Percentiles rank a stretch among this genome's conserved stretches.
phyloP scores from a whole-genome alignment of 2,329 filamentous ascomycete genomes.

The Colletotrichum endophyticum region DNA sequence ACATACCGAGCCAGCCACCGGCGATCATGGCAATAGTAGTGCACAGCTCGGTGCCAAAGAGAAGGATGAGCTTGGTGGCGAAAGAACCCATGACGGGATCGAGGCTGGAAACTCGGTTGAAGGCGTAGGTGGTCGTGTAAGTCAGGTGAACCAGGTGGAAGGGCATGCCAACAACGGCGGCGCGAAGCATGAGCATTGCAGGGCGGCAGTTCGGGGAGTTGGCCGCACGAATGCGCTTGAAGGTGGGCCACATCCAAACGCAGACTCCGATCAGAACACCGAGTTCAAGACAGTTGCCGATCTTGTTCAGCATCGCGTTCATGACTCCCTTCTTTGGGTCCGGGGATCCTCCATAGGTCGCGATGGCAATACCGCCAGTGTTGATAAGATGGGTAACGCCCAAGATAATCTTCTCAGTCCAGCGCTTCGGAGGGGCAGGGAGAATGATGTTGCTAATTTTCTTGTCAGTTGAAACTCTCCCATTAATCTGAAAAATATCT shows the following conservation, averaged over 20 bases:
- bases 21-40: slow-evolving; percentile 4
- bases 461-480: not conserved
- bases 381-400: slow-evolving; percentile 26
- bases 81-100: slow-evolving; percentile 27
- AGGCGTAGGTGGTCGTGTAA: slow-evolving; percentile 27
- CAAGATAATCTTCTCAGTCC: slow-evolving; percentile 26
- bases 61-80: slow-evolving; percentile 23
- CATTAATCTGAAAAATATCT: not conserved
- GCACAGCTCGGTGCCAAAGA: slow-evolving; percentile 23
- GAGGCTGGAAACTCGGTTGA: slow-evolving; percentile 17
- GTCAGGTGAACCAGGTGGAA: slow-evolving; percentile 25
- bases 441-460: slow-evolving; percentile 23
- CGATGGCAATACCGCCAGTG: slow-evolving; percentile 23
- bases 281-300: slow-evolving; percentile 26
- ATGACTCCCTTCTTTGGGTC: slow-evolving; percentile 17
- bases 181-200: slow-evolving; percentile 22
- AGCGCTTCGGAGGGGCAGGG: slow-evolving; percentile 16
- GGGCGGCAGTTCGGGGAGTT: slow-evolving; percentile 17
- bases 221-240: not conserved
- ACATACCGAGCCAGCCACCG: slow-evolving; percentile 20
- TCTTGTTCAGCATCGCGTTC: slow-evolving; percentile 19
- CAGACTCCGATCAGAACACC: slow-evolving; percentile 24
- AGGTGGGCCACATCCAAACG: slow-evolving; percentile 26
- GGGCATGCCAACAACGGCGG: slow-evolving; percentile 21
- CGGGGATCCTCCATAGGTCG: slow-evolving; percentile 23